Conservation (phyloP, 352 stramenopile genomes). For the Phytophthora hibernalis region DNA sequence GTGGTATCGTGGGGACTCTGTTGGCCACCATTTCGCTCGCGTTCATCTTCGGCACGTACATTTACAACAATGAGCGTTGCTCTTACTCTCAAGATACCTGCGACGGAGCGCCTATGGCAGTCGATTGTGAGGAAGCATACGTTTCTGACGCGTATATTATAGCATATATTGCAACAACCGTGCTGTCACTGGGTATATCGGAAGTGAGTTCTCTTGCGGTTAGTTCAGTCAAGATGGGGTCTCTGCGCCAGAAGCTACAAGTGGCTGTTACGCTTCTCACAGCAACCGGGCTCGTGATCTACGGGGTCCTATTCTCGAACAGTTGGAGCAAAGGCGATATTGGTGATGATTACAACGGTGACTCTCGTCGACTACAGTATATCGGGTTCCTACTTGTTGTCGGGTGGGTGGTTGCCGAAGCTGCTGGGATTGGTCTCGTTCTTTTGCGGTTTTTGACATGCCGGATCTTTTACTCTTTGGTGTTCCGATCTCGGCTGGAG, state of each 20-base stretch:
- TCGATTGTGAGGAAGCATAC: background rate
- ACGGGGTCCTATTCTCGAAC: background rate
- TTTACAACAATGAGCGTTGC: background rate
- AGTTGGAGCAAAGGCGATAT: background rate
- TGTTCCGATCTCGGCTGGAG: background rate
- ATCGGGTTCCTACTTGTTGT: background rate
- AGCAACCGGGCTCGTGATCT: background rate
- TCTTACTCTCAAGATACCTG: background rate
- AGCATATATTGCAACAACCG: background rate
- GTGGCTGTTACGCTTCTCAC: background rate
- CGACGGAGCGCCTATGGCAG: background rate
- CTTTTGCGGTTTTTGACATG: background rate
- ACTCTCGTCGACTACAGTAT: background rate
- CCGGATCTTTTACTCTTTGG: background rate
- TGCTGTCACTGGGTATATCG: background rate
- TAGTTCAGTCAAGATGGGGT: background rate
- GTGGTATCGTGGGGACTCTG: background rate
- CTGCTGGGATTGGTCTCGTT: background rate
- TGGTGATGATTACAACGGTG: background rate
- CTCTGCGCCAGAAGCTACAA: background rate
- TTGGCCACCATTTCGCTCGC: background rate
- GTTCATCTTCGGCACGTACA: background rate
- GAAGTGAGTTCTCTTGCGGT: background rate
- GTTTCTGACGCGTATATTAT: background rate
- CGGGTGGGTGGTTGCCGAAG: background rate